phyloP scores from a whole-genome alignment of 176 grass and related monocot genomes.

The Aegilops speltoides region DNA sequence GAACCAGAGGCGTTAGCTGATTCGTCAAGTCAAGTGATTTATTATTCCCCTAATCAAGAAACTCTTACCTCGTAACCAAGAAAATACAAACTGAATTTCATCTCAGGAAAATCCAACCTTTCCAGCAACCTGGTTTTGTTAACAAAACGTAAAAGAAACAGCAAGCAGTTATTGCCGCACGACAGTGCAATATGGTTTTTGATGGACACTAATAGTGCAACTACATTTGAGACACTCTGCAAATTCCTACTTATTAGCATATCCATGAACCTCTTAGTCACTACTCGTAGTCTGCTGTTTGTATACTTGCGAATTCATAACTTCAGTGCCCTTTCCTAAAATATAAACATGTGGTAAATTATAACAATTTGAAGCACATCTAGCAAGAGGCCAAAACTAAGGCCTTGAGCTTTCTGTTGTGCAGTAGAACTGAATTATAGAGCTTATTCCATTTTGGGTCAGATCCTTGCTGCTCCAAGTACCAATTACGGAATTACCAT shows the following conservation, averaged over 20 bases:
- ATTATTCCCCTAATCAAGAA: conserved; percentile 11
- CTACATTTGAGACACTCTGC: not conserved
- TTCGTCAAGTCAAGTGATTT: not conserved
- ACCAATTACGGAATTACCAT: not conserved
- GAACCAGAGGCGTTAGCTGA: not conserved
- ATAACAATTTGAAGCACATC: not conserved
- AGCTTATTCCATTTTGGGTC: not conserved
- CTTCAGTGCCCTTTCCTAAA: not conserved
- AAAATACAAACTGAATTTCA: conserved; percentile 98
- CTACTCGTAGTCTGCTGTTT: not conserved
- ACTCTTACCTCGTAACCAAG: conserved; percentile 82
- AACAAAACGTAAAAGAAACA: not conserved
- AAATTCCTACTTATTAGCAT: not conserved
- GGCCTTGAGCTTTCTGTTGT: not conserved
- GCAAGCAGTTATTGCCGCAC: not conserved
- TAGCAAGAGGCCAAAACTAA: not conserved
- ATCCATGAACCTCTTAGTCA: not conserved
- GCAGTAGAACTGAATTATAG: not conserved
- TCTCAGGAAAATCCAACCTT: conserved; percentile 92
- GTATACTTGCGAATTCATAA: not conserved
- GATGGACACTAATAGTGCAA: not conserved
- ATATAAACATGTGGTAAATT: not conserved
- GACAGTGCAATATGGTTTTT: not conserved
- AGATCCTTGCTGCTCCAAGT: not conserved
- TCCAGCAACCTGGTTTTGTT: conserved; percentile 71